phyloP scores from a whole-genome alignment of 1,284 basidiomycete genomes.

The Nidula niveotomentosa region DNA sequence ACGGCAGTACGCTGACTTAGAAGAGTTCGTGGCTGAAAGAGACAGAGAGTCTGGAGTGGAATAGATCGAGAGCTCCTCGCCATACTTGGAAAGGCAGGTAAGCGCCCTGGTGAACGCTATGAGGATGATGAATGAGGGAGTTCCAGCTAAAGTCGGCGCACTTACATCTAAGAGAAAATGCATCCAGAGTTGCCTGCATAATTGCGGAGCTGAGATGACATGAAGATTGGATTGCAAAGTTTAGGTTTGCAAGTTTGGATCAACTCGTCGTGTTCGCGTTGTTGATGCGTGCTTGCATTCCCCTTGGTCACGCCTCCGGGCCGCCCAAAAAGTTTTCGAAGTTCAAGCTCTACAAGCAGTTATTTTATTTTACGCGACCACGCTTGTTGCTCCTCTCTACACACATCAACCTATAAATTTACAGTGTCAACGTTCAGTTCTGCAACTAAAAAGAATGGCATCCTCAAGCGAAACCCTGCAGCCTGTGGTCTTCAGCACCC shows the following conservation, averaged over 20 bases:
- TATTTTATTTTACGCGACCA: no score
- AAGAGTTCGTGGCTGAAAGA: constrained; percentile 72
- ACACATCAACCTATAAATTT: no score
- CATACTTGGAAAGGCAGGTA: constrained; percentile 74
- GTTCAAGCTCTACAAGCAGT: no score
- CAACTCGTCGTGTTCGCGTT: no score
- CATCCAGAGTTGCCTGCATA: constrained; percentile 43
- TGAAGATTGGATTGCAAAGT: neutral
- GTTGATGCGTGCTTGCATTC: no score
- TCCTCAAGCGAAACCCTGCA: constrained; percentile 10
- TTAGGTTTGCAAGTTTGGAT: no score
- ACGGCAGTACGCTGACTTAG: constrained; percentile 78
- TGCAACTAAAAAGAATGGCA: no score
- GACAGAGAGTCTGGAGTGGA: constrained; percentile 59
- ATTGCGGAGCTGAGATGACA: neutral
- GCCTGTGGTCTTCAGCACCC: constrained; percentile 82
- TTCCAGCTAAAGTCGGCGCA: neutral
- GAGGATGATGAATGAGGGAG: constrained; percentile 1
- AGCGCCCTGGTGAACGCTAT: constrained; percentile 73
- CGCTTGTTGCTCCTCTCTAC: no score
- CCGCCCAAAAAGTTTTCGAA: no score
- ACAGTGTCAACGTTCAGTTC: no score
- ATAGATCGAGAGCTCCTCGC: constrained; percentile 72
- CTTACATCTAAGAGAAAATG: constrained; percentile 41
- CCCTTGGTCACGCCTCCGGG: no score